Evolutionary conservation across 768 basidiomycete genomes (phyloP), one percentile per base, ranked within the genome.

Genomic region (Leccinum obscurum): DNA sequence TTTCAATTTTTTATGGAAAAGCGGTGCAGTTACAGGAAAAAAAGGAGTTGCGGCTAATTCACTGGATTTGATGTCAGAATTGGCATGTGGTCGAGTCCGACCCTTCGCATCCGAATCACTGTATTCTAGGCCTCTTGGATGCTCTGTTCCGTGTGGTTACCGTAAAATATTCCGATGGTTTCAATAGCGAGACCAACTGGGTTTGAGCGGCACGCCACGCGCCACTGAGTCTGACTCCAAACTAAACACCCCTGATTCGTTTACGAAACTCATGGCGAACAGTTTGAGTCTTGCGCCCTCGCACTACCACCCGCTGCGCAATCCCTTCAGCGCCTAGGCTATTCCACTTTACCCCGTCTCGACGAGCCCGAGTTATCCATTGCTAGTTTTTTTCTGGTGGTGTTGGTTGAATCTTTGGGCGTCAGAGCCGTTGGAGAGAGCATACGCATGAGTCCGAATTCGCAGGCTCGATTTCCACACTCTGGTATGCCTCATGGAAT

Each of bases 401-500:
- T 11, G 20, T 46, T 46, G n/a, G 20, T 11, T 20, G 44, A 20
- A 20, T 20, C n/a, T 46, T 20, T 46, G 14, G 28, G 34, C 20
- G n/a, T 17, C 6, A 49, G 35, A 34, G 6, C 28, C 34, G 30
- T 54, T 20, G 37, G 22, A 41, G 22, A 41, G 50, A 53, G 14
- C 56, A 24, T 4, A 56, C 39, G n/a, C 3, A 70, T 66, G 66
- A 61, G 4, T 17, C 58, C 34, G 34, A 34, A 9, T 44, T 51
- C 69, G 4, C 58, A 60, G 49, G 58, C 30, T 48, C 54, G 30
- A 41, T 59, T 49, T 17, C 57, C 32, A 41, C 52, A 30, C 11
- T 53, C 35, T 60, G 68, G 68, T 69, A 34, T 28, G 69, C 53
- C 22, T 10, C 34, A 52, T 34, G 10, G 20, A 52, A 34, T 17